Base-by-base conservation (phyloP, 179 eudicot genomes). In the Carnegiea gigantea region DNA sequence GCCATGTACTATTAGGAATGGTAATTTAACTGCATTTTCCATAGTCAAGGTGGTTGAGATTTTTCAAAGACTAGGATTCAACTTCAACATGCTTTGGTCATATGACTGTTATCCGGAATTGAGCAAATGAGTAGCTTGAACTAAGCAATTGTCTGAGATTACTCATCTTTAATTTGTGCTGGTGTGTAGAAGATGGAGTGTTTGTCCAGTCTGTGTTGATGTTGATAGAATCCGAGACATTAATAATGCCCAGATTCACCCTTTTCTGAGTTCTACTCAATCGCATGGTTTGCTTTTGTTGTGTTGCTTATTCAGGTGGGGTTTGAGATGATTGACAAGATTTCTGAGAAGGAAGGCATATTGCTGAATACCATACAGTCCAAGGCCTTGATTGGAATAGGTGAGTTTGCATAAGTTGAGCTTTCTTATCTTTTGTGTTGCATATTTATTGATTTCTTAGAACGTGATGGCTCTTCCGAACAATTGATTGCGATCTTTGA, bases 341-440 rank as follows among this genome's bases (percentile, higher is more conserved):
- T 94, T 77, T 88, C 98, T 10, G 83, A 88, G 88, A 88, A 82
- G 33, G 89, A 92, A 84, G 96, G 97, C 83, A 91, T 96, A 77
- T 2, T 82, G 85, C 79, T 96, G 92, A 93, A 96, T 84, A 96
- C 99, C 28, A 94, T 94, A 90, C 99, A 96, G 60, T 94, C 99
- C 7, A 96, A 96, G 87, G 86, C 99, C 70, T 92, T 96, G 85
- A 85, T 96, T 59, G 99, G 99, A 83, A 90, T 96, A 92, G 99
- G 99, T 94, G 81, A 12, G 75, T 84, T 78, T 49, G 77, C 81
- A 12, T 20, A 18, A 40, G 14, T n/a, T 81, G 48, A 46, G 26
- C 62, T 65, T 36, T 68, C 44, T 48, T 64, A 43, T 49, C 65
- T 51, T 26, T 64, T 65, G 7, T 74, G 15, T 2, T 43, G 6